Evolutionary conservation across 2,329 filamentous ascomycete genomes (phyloP).

Genomic region (Zymoseptoria passerinii): DNA sequence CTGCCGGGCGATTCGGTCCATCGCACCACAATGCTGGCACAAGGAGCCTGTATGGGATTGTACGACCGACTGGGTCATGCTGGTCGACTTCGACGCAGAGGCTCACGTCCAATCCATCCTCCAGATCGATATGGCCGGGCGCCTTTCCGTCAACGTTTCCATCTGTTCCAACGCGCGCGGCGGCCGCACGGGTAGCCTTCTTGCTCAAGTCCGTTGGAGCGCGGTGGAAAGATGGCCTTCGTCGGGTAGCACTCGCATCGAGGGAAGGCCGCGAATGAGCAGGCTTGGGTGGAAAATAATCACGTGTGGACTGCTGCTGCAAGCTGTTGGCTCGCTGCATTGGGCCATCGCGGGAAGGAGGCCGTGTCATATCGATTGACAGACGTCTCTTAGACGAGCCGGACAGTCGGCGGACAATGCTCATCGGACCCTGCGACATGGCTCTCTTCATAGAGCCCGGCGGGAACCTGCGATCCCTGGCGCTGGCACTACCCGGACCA

Average conservation of each 20-base stretch:
- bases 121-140: constrained; percentile 59
- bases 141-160: constrained; percentile 46
- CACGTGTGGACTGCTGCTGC: constrained; percentile 4
- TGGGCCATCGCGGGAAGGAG: neutral
- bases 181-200: constrained; percentile 32
- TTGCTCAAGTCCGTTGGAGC: constrained; percentile 36
- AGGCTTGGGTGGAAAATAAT: constrained; percentile 3
- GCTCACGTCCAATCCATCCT: constrained; percentile 76
- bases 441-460: constrained; percentile 28
- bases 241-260: constrained; percentile 2
- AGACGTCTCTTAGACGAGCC: constrained; percentile 22
- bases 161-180: constrained; percentile 45
- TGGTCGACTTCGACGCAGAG: constrained; percentile 84
- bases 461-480: constrained; percentile 19
- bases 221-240: constrained; percentile 36
- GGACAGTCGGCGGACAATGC: constrained; percentile 37
- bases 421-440: constrained; percentile 30
- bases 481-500: constrained; percentile 4
- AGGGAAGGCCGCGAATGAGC: neutral
- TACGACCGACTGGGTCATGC: constrained; percentile 78
- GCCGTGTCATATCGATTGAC: constrained; percentile 5
- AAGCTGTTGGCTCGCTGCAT: constrained; percentile 21
- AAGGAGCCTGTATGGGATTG: constrained; percentile 75
- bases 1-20: neutral
- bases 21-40: constrained; percentile 62